Percentiles rank a stretch among this genome's conserved stretches.
phyloP scores from a whole-genome alignment of 805 yeast species.

The Citeromyces matritensis region DNA sequence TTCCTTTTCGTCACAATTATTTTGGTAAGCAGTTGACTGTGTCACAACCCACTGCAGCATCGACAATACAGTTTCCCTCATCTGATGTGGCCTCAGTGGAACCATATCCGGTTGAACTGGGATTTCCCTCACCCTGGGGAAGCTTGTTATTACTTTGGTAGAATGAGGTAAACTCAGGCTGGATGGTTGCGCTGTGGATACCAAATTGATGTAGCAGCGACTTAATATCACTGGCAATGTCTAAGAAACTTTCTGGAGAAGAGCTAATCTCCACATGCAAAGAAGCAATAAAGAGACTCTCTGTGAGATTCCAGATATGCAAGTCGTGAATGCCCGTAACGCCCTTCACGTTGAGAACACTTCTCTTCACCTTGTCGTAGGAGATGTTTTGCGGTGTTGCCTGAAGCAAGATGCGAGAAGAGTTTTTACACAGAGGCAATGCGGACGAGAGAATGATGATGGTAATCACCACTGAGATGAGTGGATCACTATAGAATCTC shows the following conservation, averaged over 20 bases:
- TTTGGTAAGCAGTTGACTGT: constrained; percentile 23
- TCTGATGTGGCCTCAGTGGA: constrained; percentile 4
- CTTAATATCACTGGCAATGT: constrained; percentile 64
- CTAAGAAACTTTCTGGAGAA: constrained; percentile 49
- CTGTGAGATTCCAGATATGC: constrained; percentile 93
- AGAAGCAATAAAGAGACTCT: constrained; percentile 74
- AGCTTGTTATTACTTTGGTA: constrained; percentile 13
- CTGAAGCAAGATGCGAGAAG: constrained; percentile 79
- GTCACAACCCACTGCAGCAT: constrained; percentile 36
- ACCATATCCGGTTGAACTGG: constrained; percentile 13
- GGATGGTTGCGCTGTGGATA: constrained; percentile 87
- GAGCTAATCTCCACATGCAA: constrained; percentile 68
- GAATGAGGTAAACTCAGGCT: constrained; percentile 64
- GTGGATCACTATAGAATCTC: constrained; percentile 79
- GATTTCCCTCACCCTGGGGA: constrained; percentile 8
- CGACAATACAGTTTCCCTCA: constrained; percentile 25
- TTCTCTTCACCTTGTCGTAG: constrained; percentile 56
- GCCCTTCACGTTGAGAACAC: constrained; percentile 52
- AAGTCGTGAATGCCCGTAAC: constrained; percentile 85
- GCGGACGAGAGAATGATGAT: constrained; percentile 84
- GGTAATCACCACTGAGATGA: constrained; percentile 75
- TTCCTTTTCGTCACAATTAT: not conserved
- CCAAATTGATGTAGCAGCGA: constrained; percentile 71
- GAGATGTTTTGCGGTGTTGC: constrained; percentile 83
- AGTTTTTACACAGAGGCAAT: constrained; percentile 71